A percentile compares a stretch with the other conserved stretches of the same genome.
Evolutionary conservation across 176 grass and related monocot species (phyloP).

Genomic region (Themeda triandra): DNA sequence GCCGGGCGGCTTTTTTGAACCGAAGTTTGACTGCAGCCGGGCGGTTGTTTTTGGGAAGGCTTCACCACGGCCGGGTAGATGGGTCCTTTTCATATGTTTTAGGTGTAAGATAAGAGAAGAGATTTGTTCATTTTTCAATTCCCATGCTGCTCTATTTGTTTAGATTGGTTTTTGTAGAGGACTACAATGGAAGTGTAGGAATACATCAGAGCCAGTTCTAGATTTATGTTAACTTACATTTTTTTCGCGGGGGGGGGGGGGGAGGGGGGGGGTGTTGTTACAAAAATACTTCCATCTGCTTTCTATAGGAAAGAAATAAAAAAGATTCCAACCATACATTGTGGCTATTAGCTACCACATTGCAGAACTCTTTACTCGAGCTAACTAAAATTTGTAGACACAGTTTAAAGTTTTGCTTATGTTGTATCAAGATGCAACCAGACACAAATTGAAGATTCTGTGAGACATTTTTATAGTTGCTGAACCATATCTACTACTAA

Average conservation of each 20-base stretch:
- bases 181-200: not conserved
- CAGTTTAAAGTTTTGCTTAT: not conserved
- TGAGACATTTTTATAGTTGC: not conserved
- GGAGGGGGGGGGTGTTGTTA: no score
- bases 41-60: no score
- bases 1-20: no score
- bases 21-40: no score
- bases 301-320: not conserved
- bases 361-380: no score
- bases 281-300: not conserved
- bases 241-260: no score
- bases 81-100: no score
- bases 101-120: no score
- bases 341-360: not conserved
- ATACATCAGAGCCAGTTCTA: not conserved
- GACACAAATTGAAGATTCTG: not conserved
- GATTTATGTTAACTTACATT: not conserved
- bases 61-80: no score
- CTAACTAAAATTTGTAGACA: not conserved
- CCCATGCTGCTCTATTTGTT: not conserved
- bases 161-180: not conserved
- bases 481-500: not conserved
- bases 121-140: not conserved
- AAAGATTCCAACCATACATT: not conserved
- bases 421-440: not conserved